phyloP scores from a whole-genome alignment of 2,329 filamentous ascomycete species.

The Trichoderma breve region DNA sequence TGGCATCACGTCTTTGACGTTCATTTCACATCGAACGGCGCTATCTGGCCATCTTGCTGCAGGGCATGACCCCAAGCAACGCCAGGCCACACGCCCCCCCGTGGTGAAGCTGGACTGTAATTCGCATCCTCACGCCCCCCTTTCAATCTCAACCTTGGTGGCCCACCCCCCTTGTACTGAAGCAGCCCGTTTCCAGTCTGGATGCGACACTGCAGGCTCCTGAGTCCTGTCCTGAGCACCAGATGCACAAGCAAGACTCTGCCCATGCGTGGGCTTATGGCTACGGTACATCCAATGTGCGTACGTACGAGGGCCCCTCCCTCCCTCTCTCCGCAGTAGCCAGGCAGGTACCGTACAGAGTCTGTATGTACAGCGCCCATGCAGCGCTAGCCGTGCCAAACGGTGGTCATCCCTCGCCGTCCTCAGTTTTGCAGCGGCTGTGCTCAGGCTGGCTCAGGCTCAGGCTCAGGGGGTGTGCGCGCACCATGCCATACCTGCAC shows the following conservation, averaged over 20 bases:
- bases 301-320: constrained; percentile 24
- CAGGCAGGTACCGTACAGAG: constrained; percentile 31
- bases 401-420: constrained; percentile 20
- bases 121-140: background rate
- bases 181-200: background rate
- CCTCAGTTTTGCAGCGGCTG: background rate
- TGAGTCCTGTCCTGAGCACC: constrained; percentile 1
- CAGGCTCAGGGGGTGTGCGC: background rate
- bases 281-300: background rate
- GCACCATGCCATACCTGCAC: background rate
- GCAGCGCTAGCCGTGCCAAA: constrained; percentile 6
- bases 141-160: background rate
- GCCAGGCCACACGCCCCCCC: background rate
- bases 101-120: background rate
- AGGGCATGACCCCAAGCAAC: constrained; percentile 28
- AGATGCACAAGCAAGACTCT: background rate
- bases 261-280: background rate
- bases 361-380: constrained; percentile 27
- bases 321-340: constrained; percentile 30
- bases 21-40: constrained; percentile 12
- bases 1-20: background rate
- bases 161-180: background rate
- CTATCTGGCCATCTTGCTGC: constrained; percentile 23
- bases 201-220: constrained; percentile 25
- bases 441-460: background rate